Conservation (phyloP, 139 green algal genomes). For the Pleodorina starrii region DNA sequence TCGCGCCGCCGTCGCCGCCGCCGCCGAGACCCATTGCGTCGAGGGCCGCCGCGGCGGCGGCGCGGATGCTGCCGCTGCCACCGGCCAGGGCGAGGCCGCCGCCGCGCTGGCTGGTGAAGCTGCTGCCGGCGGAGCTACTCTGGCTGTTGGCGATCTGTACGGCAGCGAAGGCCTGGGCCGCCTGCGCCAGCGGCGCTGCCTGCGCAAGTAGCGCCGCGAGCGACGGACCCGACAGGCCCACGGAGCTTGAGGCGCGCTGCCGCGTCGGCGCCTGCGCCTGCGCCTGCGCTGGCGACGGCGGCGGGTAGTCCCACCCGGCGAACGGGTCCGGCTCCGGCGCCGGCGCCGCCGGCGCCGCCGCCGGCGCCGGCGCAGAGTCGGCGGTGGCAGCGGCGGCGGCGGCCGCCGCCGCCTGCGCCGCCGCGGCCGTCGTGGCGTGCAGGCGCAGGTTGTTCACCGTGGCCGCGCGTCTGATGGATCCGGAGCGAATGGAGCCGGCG, state of each 20-base stretch:
- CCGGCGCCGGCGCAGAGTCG: not conserved
- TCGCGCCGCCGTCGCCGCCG: not conserved
- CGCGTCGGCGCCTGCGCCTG: not conserved
- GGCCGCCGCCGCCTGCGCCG: constrained; percentile 21
- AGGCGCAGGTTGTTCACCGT: constrained; percentile 22
- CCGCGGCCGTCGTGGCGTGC: constrained; percentile 26
- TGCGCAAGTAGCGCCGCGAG: constrained; percentile 22
- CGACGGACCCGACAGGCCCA: constrained; percentile 7
- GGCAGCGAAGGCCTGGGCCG: constrained; percentile 24
- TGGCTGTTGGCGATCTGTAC: constrained; percentile 5
- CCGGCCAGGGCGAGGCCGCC: not conserved
- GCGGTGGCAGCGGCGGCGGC: not conserved
- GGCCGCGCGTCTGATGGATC: not conserved
- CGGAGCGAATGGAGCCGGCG: not conserved
- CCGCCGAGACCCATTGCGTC: not conserved
- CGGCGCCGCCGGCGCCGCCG: no score
- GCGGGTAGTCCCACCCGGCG: constrained; percentile 34
- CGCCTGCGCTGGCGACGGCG: not conserved
- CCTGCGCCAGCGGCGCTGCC: constrained; percentile 36
- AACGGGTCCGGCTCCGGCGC: constrained; percentile 2
- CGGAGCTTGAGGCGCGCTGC: not conserved
- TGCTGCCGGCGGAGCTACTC: not conserved
- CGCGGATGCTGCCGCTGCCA: not conserved
- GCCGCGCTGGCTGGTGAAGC: constrained; percentile 33
- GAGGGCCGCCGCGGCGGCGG: not conserved